Evolutionary conservation across 306 rosid species (phyloP).

Genomic region (Pterocarpus macrocarpus): DNA sequence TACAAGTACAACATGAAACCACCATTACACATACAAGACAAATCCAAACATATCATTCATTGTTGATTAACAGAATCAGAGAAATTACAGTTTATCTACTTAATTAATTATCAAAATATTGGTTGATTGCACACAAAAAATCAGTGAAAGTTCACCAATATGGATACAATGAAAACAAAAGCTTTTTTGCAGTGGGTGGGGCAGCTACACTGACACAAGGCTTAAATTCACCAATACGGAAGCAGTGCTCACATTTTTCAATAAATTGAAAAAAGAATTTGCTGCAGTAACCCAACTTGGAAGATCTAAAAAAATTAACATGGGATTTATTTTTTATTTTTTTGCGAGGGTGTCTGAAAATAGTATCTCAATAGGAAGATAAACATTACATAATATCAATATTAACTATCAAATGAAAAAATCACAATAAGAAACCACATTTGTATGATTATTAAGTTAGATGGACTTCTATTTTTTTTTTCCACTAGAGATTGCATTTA

Average conservation of each 20-base stretch:
- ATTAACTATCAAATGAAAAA: slow-evolving; percentile 27
- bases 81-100: slow-evolving; percentile 25
- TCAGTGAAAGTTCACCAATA: slow-evolving; percentile 18
- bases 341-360: neutral
- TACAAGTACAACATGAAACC: slow-evolving; percentile 65
- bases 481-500: slow-evolving; percentile 21
- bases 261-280: neutral
- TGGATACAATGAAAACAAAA: neutral
- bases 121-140: slow-evolving; percentile 12
- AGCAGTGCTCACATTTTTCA: slow-evolving; percentile 7
- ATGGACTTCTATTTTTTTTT: neutral
- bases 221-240: neutral
- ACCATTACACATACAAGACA: slow-evolving; percentile 38
- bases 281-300: slow-evolving; percentile 5
- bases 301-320: slow-evolving; percentile 19
- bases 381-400: neutral
- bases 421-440: slow-evolving; percentile 14
- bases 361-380: slow-evolving; percentile 24
- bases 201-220: neutral
- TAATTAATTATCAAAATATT: neutral
- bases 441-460: neutral
- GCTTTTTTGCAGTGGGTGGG: neutral
- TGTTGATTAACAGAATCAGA: slow-evolving; percentile 14
- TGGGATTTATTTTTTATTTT: neutral
- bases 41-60: slow-evolving; percentile 19